phyloP scores from a whole-genome alignment of 306 rosid species.

The Sesbania bispinosa region DNA sequence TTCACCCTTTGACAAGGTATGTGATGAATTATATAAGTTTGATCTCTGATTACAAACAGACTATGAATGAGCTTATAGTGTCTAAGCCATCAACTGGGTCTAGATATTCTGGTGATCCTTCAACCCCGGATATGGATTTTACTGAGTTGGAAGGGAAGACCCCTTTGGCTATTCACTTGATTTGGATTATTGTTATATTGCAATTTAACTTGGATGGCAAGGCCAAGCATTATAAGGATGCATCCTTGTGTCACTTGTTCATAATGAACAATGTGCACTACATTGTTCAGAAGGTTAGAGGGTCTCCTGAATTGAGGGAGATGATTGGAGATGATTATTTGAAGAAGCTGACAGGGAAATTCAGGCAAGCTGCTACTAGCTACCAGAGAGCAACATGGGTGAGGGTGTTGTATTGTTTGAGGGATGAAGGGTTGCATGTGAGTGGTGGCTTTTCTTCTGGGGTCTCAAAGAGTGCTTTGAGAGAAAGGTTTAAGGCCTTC shows the following conservation, averaged over 20 bases:
- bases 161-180: conserved; percentile 87
- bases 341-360: conserved; percentile 76
- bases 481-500: conserved; percentile 94
- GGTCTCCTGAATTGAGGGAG: conserved; percentile 83
- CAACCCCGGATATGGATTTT: conserved; percentile 90
- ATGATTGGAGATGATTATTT: conserved; percentile 89
- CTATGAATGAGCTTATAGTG: conserved; percentile 80
- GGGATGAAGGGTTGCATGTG: conserved; percentile 89
- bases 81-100: conserved; percentile 89
- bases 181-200: conserved; percentile 92
- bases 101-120: conserved; percentile 71
- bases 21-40: conserved; percentile 94
- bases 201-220: conserved; percentile 91
- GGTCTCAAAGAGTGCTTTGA: conserved; percentile 81
- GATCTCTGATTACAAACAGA: conserved; percentile 86
- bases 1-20: conserved; percentile 95
- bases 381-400: conserved; percentile 99
- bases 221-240: conserved; percentile 85
- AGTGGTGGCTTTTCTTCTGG: conserved; percentile 92
- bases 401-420: conserved; percentile 73
- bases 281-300: conserved; percentile 89
- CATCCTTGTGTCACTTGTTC: conserved; percentile 67
- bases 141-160: conserved; percentile 72
- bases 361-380: conserved; percentile 83
- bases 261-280: conserved; percentile 99